Percentiles rank a stretch among this genome's conserved stretches.
These are phyloP conservation scores for Neurospora sp. DNA, from an alignment of 495 filamentous ascomycete species.

Conservation along the genomic window DNA sequence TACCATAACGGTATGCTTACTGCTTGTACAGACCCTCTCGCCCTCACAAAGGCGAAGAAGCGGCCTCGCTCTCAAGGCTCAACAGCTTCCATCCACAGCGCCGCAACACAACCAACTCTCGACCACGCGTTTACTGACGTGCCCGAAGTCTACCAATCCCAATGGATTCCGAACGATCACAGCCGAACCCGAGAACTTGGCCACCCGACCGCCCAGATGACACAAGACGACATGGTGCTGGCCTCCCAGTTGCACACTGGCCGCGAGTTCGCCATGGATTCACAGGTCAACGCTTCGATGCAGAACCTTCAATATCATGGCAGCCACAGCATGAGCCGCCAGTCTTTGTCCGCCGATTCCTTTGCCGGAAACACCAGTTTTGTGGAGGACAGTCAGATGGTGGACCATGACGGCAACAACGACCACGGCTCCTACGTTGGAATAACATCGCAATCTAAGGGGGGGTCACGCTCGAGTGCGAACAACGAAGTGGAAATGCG, in stretches of 20 bases:
- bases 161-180: conserved; percentile 41
- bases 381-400: conserved; percentile 58
- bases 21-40: conserved; percentile 17
- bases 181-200: conserved; percentile 34
- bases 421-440: conserved; percentile 51
- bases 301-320: conserved; percentile 36
- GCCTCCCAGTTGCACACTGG: conserved; percentile 46
- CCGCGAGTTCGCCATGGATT: conserved; percentile 41
- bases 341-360: conserved; percentile 39
- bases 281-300: conserved; percentile 40
- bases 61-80: conserved; percentile 72
- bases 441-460: conserved; percentile 42
- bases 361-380: conserved; percentile 50
- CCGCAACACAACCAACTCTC: conserved; percentile 54
- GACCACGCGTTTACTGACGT: conserved; percentile 47
- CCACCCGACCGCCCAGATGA: conserved; percentile 31
- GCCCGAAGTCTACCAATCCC: conserved; percentile 41
- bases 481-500: conserved; percentile 90
- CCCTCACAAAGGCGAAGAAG: conserved; percentile 38
- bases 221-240: conserved; percentile 58
- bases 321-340: conserved; percentile 40
- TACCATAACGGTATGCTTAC: conserved; percentile 7
- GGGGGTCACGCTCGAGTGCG: conserved; percentile 55
- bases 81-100: conserved; percentile 70
- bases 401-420: conserved; percentile 58